Percentiles rank a stretch among this genome's conserved stretches.
These are phyloP conservation scores for Neltuma alba DNA, from an alignment of 306 rosid species.

Conservation along the genomic window DNA sequence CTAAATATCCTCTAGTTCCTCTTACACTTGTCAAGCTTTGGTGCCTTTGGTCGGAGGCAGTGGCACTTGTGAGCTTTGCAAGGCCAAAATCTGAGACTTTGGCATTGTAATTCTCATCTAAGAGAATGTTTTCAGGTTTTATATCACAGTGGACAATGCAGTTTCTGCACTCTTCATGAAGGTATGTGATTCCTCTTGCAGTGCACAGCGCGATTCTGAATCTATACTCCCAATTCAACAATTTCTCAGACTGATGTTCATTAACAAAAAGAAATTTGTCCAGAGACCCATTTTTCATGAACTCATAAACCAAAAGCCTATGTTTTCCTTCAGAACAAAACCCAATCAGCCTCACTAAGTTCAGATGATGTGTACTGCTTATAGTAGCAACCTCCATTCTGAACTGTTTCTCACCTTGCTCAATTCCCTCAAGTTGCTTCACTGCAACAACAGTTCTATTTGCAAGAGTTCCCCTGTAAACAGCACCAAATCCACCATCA, in stretches of 20 bases:
- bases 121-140: slow-evolving; percentile 88
- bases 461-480: slow-evolving; percentile 63
- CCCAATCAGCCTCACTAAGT: slow-evolving; percentile 84
- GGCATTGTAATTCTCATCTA: slow-evolving; percentile 64
- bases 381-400: slow-evolving; percentile 90
- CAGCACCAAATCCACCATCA: slow-evolving; percentile 83
- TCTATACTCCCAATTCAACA: slow-evolving; percentile 69
- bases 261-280: slow-evolving; percentile 57
- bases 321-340: slow-evolving; percentile 89
- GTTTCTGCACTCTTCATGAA: slow-evolving; percentile 89
- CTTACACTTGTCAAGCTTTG: slow-evolving; percentile 72
- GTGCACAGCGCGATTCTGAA: slow-evolving; percentile 71
- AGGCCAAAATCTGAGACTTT: slow-evolving; percentile 93
- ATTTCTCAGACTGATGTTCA: slow-evolving; percentile 41
- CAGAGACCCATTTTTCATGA: slow-evolving; percentile 80
- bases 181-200: slow-evolving; percentile 87
- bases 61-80: slow-evolving; percentile 66
- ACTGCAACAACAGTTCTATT: slow-evolving; percentile 74
- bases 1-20: slow-evolving; percentile 85
- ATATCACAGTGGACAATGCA: slow-evolving; percentile 88
- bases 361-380: slow-evolving; percentile 89
- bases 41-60: slow-evolving; percentile 61
- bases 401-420: slow-evolving; percentile 86
- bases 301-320: slow-evolving; percentile 83
- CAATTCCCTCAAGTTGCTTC: slow-evolving; percentile 84